Base-by-base conservation (phyloP, 768 basidiomycete species). In the Leccinum incarnatum region DNA sequence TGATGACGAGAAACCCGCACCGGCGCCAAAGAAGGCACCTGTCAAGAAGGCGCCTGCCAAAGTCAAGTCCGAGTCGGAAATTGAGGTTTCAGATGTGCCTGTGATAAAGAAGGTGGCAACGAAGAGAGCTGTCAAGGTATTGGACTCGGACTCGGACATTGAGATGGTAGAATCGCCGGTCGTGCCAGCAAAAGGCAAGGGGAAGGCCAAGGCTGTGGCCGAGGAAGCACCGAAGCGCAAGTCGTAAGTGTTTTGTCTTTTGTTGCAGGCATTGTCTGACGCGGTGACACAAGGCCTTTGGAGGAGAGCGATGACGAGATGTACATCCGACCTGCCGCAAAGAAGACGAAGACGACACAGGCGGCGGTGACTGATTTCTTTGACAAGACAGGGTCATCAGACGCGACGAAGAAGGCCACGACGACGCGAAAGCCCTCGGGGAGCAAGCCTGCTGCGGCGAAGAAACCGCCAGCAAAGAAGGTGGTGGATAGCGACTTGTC, bases 301-400 rank as follows among this genome's bases (percentile, higher is more conserved):
- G 63, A 62, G 32, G 76, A 64, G 11, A 62, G 75, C 21, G 75
- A 64, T 21, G 81, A 80, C 15, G 79, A 79, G 29, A 62, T 65
- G 23, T 70, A 74, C 36, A 55, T 70, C 49, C 81, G 82, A 60
- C 83, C 84, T 7, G 77, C 73, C 0, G 72, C 75, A 55, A 88
- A 87, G 79, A 85, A 82, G 74, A 79, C 78, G 63, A 75, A 77
- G 51, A 65, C 69, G 21, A 36, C 66, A 9, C 77, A 81, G 56
- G 68, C 78, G 0, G 64, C 77, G 5, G 72, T 88, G 56, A 82
- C 81, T 5, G 85, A 87, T 65, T 88, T 87, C 77, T 86, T 88
- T 62, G 72, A 70, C 37, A 85, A 86, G 68, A 23, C 62, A 48
- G 72, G 69, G 5, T 69, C 74, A 10, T 67, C 73, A 2, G 77